Conservation (phyloP, 2,329 filamentous ascomycete species). For the Epichloe glyceriae region DNA sequence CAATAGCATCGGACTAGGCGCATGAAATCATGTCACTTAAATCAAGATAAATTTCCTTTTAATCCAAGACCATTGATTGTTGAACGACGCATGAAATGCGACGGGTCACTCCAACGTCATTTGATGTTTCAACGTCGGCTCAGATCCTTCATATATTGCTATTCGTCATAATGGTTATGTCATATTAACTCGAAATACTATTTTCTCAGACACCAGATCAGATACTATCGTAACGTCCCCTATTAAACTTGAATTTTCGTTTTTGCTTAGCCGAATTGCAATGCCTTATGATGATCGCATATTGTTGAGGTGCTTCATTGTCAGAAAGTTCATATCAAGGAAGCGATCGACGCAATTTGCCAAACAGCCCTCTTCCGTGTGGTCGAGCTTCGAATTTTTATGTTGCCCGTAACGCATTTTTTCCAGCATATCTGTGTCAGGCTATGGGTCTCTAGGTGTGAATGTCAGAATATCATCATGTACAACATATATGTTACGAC, state of each 20-base stretch:
- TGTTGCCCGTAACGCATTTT: conserved; percentile 71
- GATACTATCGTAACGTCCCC: too few species aligned
- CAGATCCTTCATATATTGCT: too few species aligned
- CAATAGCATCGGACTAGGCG: conserved; percentile 26
- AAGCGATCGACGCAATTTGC: conserved; percentile 90
- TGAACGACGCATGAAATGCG: too few species aligned
- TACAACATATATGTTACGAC: conserved; percentile 9
- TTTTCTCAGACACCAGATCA: too few species aligned
- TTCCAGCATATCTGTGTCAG: conserved; percentile 76
- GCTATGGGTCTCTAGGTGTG: conserved; percentile 35
- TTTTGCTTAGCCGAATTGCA: background rate
- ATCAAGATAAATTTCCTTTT: conserved; percentile 20
- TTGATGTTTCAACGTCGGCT: too few species aligned
- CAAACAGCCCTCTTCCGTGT: conserved; percentile 68
- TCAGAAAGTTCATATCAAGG: conserved; percentile 73
- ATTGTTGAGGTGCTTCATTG: conserved; percentile 72
- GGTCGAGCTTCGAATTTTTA: conserved; percentile 64
- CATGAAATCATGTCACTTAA: conserved; percentile 22
- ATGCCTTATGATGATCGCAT: conserved; percentile 25
- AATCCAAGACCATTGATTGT: conserved; percentile 8
- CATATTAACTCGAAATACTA: too few species aligned
- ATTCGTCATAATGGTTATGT: too few species aligned
- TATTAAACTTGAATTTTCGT: too few species aligned
- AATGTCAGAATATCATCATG: background rate
- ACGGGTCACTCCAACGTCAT: too few species aligned